These are phyloP conservation scores for Geranomyces michiganensis DNA, from an alignment of 192 early-diverging fungal genomes.

Conservation along the genomic window DNA sequence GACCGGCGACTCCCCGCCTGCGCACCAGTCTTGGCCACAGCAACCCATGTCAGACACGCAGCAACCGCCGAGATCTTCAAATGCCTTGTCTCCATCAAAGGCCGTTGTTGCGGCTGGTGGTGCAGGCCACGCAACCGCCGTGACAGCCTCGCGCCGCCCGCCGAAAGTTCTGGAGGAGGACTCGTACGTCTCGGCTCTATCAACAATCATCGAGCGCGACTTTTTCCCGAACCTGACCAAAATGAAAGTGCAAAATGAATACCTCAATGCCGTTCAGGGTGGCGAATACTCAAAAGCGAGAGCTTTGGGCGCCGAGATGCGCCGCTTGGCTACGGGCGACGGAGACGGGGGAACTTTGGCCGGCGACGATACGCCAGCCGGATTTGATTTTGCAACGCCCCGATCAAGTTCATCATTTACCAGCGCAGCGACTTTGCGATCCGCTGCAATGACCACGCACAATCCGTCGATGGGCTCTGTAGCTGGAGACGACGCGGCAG, in stretches of 20 bases:
- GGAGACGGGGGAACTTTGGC: background rate
- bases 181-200: conserved; percentile 71
- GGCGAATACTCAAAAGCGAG: conserved; percentile 36
- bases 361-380: background rate
- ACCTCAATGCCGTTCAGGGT: conserved; percentile 56
- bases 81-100: no score
- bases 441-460: conserved; percentile 24
- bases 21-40: no score
- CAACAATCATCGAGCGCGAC: conserved; percentile 79
- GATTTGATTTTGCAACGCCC: conserved; percentile 18
- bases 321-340: conserved; percentile 6
- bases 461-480: background rate
- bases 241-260: conserved; percentile 58
- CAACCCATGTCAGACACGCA: no score
- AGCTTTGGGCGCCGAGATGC: conserved; percentile 28
- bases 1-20: no score
- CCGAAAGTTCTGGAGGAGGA: conserved; percentile 72
- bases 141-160: background rate
- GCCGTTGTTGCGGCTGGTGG: no score
- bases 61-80: no score
- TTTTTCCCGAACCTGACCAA: conserved; percentile 76
- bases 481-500: conserved; percentile 5
- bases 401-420: no score
- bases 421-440: background rate
- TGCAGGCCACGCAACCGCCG: no score